phyloP scores from a whole-genome alignment of 2,329 filamentous ascomycete species.

The Ophiostoma sp. region DNA sequence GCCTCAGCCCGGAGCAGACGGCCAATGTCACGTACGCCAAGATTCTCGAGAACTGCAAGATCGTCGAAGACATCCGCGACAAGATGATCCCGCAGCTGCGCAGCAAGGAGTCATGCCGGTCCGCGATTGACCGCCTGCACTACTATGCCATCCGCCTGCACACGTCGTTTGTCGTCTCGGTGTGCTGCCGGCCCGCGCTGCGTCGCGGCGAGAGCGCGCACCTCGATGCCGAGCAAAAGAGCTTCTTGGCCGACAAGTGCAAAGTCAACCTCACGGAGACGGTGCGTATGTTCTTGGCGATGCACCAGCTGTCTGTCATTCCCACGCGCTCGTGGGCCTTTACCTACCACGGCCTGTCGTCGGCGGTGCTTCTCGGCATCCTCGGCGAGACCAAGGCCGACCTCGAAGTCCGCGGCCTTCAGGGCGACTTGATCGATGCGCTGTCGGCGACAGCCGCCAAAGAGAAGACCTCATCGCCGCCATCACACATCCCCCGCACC shows the following conservation, averaged over 20 bases:
- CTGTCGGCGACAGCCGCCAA: conserved; percentile 60
- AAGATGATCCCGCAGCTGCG: conserved; percentile 49
- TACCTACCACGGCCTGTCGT: conserved; percentile 62
- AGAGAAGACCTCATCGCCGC: conserved; percentile 48
- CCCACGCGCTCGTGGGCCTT: conserved; percentile 64
- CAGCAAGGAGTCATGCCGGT: conserved; percentile 58
- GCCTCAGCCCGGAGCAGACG: conserved; percentile 50
- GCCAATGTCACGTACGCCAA: conserved; percentile 46
- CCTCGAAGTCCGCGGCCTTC: conserved; percentile 56
- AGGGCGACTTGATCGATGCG: conserved; percentile 58
- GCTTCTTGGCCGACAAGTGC: conserved; percentile 52
- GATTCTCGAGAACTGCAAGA: conserved; percentile 54
- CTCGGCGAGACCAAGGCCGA: conserved; percentile 58
- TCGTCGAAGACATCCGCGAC: conserved; percentile 47
- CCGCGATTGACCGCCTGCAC: conserved; percentile 56
- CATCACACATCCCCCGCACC: conserved; percentile 48
- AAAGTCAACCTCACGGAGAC: conserved; percentile 59
- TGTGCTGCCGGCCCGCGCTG: conserved; percentile 58
- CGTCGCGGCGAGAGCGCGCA: conserved; percentile 45
- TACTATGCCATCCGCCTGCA: conserved; percentile 60
- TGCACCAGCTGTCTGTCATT: conserved; percentile 62
- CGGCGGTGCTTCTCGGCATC: conserved; percentile 58
- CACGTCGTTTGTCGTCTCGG: conserved; percentile 60
- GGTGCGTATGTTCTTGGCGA: conserved; percentile 62
- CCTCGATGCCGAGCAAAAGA: conserved; percentile 50